Base-by-base conservation (phyloP, 257 asterid genomes). In the Lavandula angustifolia region DNA sequence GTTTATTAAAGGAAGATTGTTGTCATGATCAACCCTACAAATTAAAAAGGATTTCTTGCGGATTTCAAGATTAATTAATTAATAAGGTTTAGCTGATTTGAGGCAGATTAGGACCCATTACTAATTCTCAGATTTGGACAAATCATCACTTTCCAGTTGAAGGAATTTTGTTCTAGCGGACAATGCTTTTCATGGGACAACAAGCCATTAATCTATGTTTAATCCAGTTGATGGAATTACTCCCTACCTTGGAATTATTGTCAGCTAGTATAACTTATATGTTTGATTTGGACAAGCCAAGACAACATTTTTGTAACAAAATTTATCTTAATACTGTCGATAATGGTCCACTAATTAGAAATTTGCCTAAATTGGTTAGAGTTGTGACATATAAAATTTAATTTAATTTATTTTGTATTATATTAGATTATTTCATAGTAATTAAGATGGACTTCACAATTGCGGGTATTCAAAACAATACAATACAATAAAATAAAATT, bases 91-190 rank as follows among this genome's bases (percentile, higher is more conserved):
- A 49, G 38, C 27, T 66, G 64, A 54, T 67, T 62, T 54, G 47
- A 18, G 68, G 38, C 33, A 55, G 69, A 59, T 66, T 58, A 57
- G 46, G 67, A 55, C 71, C 35, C 40, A 12, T n/a, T 37, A 33
- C 17, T 57, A 57, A 55, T 56, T 54, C 34, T 44, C 41, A 54
- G 73, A 54, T 67, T 73, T 61, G 54, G 78, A 74, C 74, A 74
- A 68, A 68, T 62, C 46, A 16, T 37, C 31, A 68, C 79, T 74
- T 74, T 74, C 75, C 75, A 74, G 71, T 74, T 62, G 75, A 67
- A 55, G 61, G 12, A 47, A n/a, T 17, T 22, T 51, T 9, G 8
- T 55, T 42, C 5, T 57, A 8, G 0, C 40, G 64, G 32, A 35
- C 52, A 32, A 31, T 54, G 64, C 76, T 65, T 72, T 72, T 38